These are phyloP conservation scores for Neurospora discreta DNA, from an alignment of 495 filamentous ascomycete species.

Conservation along the genomic window DNA sequence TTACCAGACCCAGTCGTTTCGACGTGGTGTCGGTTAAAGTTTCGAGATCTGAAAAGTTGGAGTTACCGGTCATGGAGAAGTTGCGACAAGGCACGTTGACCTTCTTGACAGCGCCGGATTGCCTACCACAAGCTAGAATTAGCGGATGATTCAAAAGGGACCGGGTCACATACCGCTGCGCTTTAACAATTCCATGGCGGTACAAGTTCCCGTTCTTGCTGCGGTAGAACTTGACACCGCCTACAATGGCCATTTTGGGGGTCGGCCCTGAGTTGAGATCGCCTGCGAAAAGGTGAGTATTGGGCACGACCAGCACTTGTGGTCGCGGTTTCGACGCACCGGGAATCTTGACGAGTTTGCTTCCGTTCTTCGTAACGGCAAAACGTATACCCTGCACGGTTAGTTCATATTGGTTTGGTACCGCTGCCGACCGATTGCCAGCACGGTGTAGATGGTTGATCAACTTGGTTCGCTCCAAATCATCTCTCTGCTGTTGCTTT, in stretches of 20 bases:
- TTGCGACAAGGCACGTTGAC: constrained; percentile 72
- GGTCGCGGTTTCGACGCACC: constrained; percentile 37
- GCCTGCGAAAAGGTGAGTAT: constrained; percentile 44
- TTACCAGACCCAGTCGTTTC: constrained; percentile 17
- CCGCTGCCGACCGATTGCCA: constrained; percentile 1
- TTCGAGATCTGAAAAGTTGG: constrained; percentile 30
- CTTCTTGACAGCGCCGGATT: constrained; percentile 48
- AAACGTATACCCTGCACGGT: constrained; percentile 68
- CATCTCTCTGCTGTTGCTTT: constrained; percentile 46
- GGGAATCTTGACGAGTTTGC: constrained; percentile 67
- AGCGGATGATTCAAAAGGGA: constrained; percentile 6
- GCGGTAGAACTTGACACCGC: constrained; percentile 75
- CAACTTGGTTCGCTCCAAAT: constrained; percentile 53
- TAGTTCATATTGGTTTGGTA: constrained; percentile 47
- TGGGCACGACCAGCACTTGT: constrained; percentile 5
- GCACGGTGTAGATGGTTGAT: constrained; percentile 32
- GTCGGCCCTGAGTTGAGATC: constrained; percentile 55
- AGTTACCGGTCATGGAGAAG: constrained; percentile 85
- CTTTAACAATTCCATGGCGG: constrained; percentile 58
- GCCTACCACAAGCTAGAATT: constrained; percentile 16
- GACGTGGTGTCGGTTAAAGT: constrained; percentile 17
- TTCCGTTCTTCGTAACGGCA: constrained; percentile 62
- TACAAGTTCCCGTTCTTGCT: constrained; percentile 90
- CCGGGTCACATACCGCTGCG: constrained; percentile 46
- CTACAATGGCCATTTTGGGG: constrained; percentile 66